A percentile compares a stretch with the other conserved stretches of the same genome.
phyloP scores from a whole-genome alignment of 805 yeast genomes.

The Kazachstania africana region DNA sequence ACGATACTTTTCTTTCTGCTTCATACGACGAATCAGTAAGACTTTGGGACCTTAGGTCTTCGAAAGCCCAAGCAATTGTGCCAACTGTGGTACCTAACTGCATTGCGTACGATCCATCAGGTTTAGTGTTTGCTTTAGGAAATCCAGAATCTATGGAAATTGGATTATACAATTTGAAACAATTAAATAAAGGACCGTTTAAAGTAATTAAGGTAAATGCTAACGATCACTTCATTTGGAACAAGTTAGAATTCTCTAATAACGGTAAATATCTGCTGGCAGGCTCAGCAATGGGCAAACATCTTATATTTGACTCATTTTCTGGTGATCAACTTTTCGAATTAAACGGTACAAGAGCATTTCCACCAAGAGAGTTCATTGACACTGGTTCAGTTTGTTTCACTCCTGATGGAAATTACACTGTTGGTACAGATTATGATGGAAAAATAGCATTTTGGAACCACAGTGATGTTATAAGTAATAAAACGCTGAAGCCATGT shows the following conservation, averaged over 20 bases:
- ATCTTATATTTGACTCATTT: slow-evolving; percentile 59
- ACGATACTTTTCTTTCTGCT: slow-evolving; percentile 53
- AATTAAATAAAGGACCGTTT: slow-evolving; percentile 49
- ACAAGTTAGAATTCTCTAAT: slow-evolving; percentile 66
- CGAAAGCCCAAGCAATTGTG: slow-evolving; percentile 52
- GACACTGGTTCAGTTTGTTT: slow-evolving; percentile 48
- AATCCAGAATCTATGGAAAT: slow-evolving; percentile 33
- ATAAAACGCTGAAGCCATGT: slow-evolving; percentile 15
- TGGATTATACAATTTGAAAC: slow-evolving; percentile 50
- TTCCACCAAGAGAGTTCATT: slow-evolving; percentile 33
- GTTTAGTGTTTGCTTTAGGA: slow-evolving; percentile 66
- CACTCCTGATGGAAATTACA: slow-evolving; percentile 56
- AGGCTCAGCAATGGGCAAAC: slow-evolving; percentile 43
- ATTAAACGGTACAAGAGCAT: slow-evolving; percentile 37
- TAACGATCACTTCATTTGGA: slow-evolving; percentile 30
- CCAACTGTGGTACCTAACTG: slow-evolving; percentile 43
- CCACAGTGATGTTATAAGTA: slow-evolving; percentile 23
- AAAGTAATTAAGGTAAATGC: slow-evolving; percentile 32
- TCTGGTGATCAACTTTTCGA: slow-evolving; percentile 40
- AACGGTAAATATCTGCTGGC: slow-evolving; percentile 56
- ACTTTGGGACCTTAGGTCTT: slow-evolving; percentile 73
- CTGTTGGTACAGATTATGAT: slow-evolving; percentile 49
- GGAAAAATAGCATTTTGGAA: slow-evolving; percentile 46
- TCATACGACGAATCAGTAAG: slow-evolving; percentile 72
- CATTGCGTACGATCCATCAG: slow-evolving; percentile 74